phyloP scores from a whole-genome alignment of 768 basidiomycete species.

The Hypholoma sublateritium region DNA sequence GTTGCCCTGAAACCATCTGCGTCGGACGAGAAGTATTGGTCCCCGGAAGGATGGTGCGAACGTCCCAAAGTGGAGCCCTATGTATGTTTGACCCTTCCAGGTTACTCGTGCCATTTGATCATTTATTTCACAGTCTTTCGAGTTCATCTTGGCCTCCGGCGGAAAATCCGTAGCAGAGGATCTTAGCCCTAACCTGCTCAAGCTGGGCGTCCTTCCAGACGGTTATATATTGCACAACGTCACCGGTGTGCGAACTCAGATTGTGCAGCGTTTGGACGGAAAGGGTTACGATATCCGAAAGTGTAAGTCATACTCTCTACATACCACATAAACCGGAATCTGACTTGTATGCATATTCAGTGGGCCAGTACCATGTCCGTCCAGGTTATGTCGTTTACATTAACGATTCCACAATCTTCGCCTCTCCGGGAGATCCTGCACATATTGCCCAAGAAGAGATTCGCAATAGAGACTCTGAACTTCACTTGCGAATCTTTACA shows the following conservation, averaged over 20 bases:
- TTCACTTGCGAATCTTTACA: constrained; percentile 61
- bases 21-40: constrained; percentile 59
- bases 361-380: constrained; percentile 79
- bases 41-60: constrained; percentile 73
- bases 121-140: constrained; percentile 57
- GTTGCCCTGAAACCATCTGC: constrained; percentile 51
- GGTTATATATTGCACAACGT: constrained; percentile 80
- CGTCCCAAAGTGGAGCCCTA: constrained; percentile 65
- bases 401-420: constrained; percentile 59
- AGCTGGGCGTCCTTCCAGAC: constrained; percentile 58
- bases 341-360: constrained; percentile 33
- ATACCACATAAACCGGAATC: no score
- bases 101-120: background rate
- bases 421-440: constrained; percentile 25
- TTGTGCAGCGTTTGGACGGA: constrained; percentile 78
- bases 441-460: constrained; percentile 26
- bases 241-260: constrained; percentile 74
- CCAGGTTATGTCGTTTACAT: constrained; percentile 83
- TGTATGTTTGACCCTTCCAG: constrained; percentile 40
- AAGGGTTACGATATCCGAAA: constrained; percentile 85
- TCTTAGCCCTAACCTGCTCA: constrained; percentile 62
- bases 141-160: constrained; percentile 73
- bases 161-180: constrained; percentile 63
- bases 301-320: constrained; percentile 44
- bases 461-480: constrained; percentile 35